Percentiles rank a stretch among this genome's conserved stretches.
phyloP scores from a whole-genome alignment of 768 basidiomycete species.

The Mycena pura region DNA sequence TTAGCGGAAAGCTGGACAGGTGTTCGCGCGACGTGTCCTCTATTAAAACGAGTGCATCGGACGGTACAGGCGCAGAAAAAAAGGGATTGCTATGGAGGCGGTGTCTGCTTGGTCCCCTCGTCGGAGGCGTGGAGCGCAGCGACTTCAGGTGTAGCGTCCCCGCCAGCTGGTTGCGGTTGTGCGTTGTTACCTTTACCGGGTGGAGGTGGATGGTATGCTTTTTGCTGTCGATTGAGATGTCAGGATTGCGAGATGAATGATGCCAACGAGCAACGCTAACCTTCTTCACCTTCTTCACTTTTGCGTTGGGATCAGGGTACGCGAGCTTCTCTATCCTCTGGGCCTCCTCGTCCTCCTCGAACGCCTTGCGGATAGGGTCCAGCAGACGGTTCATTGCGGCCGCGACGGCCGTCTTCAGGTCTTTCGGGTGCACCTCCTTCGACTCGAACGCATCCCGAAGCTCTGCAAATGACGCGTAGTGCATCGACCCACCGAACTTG shows the following conservation, averaged over 20 bases:
- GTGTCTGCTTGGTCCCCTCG: slow-evolving; percentile 9
- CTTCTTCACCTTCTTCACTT: slow-evolving; percentile 73
- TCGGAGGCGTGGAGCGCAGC: neutral
- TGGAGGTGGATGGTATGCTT: slow-evolving; percentile 84
- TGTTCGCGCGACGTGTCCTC: too few species aligned
- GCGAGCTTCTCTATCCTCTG: slow-evolving; percentile 76
- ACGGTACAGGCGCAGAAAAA: too few species aligned
- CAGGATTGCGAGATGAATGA: neutral
- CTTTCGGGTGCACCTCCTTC: slow-evolving; percentile 86
- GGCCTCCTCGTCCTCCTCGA: slow-evolving; percentile 82
- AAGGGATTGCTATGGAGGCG: slow-evolving; percentile 18
- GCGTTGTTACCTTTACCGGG: slow-evolving; percentile 78
- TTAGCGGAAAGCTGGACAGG: too few species aligned
- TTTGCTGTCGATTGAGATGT: slow-evolving; percentile 53
- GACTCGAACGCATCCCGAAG: slow-evolving; percentile 77
- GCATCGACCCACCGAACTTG: slow-evolving; percentile 81
- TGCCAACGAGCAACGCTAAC: slow-evolving; percentile 27
- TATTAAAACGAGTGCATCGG: too few species aligned
- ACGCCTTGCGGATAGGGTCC: slow-evolving; percentile 81
- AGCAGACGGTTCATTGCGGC: slow-evolving; percentile 77
- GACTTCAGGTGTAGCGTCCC: slow-evolving; percentile 12
- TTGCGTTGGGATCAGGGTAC: slow-evolving; percentile 80
- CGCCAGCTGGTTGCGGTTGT: slow-evolving; percentile 35
- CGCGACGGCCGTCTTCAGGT: slow-evolving; percentile 82
- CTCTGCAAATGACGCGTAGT: slow-evolving; percentile 71